Evolutionary conservation across 257 asterid genomes (phyloP), one percentile per base, ranked within the genome.

Genomic region (Solanum clarkiae): DNA sequence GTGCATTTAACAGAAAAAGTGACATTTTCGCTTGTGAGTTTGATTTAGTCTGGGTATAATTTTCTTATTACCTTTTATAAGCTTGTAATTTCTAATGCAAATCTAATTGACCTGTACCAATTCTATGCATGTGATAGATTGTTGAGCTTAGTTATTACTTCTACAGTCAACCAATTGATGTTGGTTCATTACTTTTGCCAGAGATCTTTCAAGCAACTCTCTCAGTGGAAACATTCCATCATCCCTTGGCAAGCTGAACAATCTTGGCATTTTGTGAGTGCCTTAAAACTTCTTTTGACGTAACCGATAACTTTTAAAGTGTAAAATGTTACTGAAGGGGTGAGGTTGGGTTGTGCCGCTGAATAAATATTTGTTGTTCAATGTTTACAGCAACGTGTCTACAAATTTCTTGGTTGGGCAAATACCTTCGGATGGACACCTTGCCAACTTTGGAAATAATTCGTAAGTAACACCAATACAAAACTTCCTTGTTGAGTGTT

Each of bases 141-240:
- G 65, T 79, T 53, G 49, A 79, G 63, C 83, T 79, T 79, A 79
- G 51, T 29, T 26, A 53, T 29, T 79, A 4, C 83, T 79, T 55
- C 66, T 53, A 79, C 82, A 69, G 55, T 49, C 81, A 81, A 84
- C 85, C 80, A 22, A 20, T 80, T 86, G 87, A 68, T 87, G 84
- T 84, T 79, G 45, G 32, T 56, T 77, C 51, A 13, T 82, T 84
- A 40, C 83, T 77, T 88, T 86, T 91, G 71, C 93, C 45, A 96
- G 99, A 91, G 99, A 96, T 88, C 93, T 96, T 84, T 96, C 99
- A 53, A 94, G 99, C 95, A 96, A 96, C 92, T 94, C 97, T 87
- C 96, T 96, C 74, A 93, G 99, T 87, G 98, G 98, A 90, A 91
- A 80, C 86, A 93, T 96, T 92, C 99, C 99, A 87, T 86, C 89